Conservation (phyloP, 257 asterid species). For the Nicotiana sylvestris region DNA sequence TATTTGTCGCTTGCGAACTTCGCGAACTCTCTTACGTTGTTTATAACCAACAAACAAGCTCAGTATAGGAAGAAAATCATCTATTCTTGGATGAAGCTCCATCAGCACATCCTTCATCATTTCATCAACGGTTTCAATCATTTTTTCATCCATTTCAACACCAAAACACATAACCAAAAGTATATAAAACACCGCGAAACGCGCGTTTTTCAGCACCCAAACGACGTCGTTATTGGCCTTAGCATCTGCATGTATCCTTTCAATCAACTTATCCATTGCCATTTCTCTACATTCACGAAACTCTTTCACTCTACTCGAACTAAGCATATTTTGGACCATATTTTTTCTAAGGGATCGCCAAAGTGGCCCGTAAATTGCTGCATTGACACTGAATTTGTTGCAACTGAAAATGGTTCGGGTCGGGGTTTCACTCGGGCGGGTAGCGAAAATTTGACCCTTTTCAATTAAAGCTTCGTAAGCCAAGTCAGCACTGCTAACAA, state of each 20-base stretch:
- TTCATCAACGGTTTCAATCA: constrained; percentile 55
- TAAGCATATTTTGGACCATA: constrained; percentile 87
- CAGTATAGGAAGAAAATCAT: constrained; percentile 69
- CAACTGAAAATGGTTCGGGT: constrained; percentile 80
- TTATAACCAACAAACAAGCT: constrained; percentile 65
- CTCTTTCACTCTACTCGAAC: constrained; percentile 50
- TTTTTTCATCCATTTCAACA: constrained; percentile 63
- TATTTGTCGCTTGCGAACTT: constrained; percentile 63
- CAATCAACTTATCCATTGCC: constrained; percentile 67
- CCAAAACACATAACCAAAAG: constrained; percentile 79
- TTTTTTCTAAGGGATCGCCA: constrained; percentile 87
- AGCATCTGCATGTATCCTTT: constrained; percentile 50
- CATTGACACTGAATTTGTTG: constrained; percentile 80
- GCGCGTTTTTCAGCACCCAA: constrained; percentile 65
- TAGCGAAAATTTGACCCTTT: constrained; percentile 72
- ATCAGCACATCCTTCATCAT: constrained; percentile 65
- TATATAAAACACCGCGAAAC: constrained; percentile 69
- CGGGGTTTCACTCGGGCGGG: constrained; percentile 76
- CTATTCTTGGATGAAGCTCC: constrained; percentile 75
- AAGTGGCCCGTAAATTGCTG: constrained; percentile 73
- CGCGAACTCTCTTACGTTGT: constrained; percentile 49
- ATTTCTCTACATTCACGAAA: constrained; percentile 45
- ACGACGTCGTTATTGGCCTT: constrained; percentile 51
- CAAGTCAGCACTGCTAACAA: constrained; percentile 48
- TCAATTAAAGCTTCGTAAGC: constrained; percentile 62